Percentiles rank a stretch among this genome's conserved stretches.
These are phyloP conservation scores for Candida glaebosa DNA, from an alignment of 805 yeast genomes.

Conservation along the genomic window DNA sequence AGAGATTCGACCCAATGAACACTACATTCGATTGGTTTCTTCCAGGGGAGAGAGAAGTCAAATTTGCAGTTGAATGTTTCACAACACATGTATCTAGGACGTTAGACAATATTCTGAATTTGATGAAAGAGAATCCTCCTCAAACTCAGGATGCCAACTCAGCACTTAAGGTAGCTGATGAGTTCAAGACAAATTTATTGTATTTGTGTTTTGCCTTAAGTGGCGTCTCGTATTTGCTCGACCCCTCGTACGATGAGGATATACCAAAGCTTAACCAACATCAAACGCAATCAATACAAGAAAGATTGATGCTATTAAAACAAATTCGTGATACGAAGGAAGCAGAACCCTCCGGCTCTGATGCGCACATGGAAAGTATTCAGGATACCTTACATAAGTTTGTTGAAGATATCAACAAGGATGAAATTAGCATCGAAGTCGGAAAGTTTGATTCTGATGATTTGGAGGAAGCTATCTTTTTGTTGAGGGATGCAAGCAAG, in stretches of 20 bases:
- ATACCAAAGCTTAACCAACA: constrained; percentile 35
- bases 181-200: constrained; percentile 50
- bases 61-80: constrained; percentile 59
- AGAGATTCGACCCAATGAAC: constrained; percentile 46
- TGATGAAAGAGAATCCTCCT: constrained; percentile 24
- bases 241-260: constrained; percentile 59
- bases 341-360: constrained; percentile 17
- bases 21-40: constrained; percentile 70
- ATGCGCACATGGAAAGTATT: constrained; percentile 21
- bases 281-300: constrained; percentile 29
- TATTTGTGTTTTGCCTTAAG: constrained; percentile 59
- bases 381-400: constrained; percentile 33
- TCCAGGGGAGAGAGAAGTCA: constrained; percentile 56
- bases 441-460: constrained; percentile 14
- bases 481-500: neutral
- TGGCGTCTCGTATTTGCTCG: constrained; percentile 70
- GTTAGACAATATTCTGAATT: constrained; percentile 38
- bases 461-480: constrained; percentile 18
- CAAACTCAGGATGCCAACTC: constrained; percentile 14
- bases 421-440: constrained; percentile 10
- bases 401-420: constrained; percentile 26
- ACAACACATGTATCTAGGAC: constrained; percentile 44
- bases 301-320: constrained; percentile 30
- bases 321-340: constrained; percentile 26
- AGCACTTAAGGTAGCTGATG: constrained; percentile 44